These are phyloP conservation scores for Rutidosis leptorrhynchoides DNA, from an alignment of 129 eudicot species.

Conservation along the genomic window DNA sequence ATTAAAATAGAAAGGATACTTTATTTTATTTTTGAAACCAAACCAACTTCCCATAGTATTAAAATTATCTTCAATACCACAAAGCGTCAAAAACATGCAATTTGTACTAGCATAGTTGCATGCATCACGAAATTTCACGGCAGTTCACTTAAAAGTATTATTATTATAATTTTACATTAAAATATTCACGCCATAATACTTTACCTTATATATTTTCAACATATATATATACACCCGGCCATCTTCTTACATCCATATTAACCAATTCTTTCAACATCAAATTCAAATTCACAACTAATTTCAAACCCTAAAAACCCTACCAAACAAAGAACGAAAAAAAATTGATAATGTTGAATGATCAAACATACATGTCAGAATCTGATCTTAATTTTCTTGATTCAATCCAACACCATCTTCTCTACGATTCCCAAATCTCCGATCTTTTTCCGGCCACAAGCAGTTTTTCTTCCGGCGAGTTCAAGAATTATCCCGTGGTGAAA, in stretches of 20 bases:
- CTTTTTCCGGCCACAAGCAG: constrained; percentile 25
- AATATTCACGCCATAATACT: background rate
- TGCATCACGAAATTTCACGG: constrained; percentile 25
- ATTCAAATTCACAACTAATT: constrained; percentile 14
- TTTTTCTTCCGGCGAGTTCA: constrained; percentile 1
- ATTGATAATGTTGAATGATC: constrained; percentile 25
- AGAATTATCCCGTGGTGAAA: constrained; percentile 2
- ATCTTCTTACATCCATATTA: background rate
- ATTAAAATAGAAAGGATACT: background rate
- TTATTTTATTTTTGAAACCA: background rate
- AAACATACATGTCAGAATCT: constrained; percentile 31
- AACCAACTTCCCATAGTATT: background rate
- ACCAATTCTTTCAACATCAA: constrained; percentile 17
- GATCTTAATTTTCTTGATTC: constrained; percentile 46
- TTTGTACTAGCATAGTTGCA: constrained; percentile 27
- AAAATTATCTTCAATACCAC: constrained; percentile 7
- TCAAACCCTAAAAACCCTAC: background rate
- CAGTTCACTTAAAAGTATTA: constrained; percentile 17
- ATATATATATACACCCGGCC: constrained; percentile 32
- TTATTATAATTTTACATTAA: background rate
- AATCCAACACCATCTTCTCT: constrained; percentile 29
- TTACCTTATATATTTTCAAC: background rate
- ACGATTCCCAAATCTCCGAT: constrained; percentile 29
- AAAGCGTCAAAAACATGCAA: constrained; percentile 18
- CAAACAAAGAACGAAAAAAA: too few species aligned